Base-by-base conservation (phyloP, 2,329 filamentous ascomycete species). In the Arthroderma sp. region DNA sequence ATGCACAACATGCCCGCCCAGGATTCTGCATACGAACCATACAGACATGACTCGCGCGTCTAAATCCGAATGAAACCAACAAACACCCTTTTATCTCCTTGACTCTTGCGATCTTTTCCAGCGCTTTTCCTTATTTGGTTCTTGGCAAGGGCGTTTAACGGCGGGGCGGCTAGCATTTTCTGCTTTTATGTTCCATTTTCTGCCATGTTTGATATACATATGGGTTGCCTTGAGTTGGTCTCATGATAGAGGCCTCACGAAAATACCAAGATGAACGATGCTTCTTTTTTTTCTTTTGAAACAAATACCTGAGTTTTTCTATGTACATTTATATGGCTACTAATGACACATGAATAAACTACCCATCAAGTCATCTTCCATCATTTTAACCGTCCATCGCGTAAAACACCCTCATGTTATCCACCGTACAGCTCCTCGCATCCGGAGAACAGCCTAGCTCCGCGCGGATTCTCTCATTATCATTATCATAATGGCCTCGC, bases 361-460 rank as follows among this genome's bases (percentile, higher is more conserved):
- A 22, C 15, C 15, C 15, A 22, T 3, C 15, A 22, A 22, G 3
- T 22, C 1, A 22, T 22, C 15, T 44, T 30, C 7, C 11, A 9
- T 15, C 36, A 42, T 30, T 33, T 47, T 42, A 46, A 29, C 32
- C 46, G 43, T 54, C 52, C 32, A 53, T 30, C 15, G 47, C 37
- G 9, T 50, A 44, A 29, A 54, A 54, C 37, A 54, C 48, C 22
- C 42, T 41, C 46, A 51, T 47, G 42, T 51, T 54, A 9, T 46
- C 47, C 40, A 54, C 51, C 40, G 38, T 47, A 39, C 52, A 54
- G 9, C 8, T 43, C 11, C 29, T 22, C 27, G n/a, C 32, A 9
- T 45, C 44, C n/a, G 47, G n/a, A n/a, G 42, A 9, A 48, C 52
- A 54, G 15, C 51, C 52, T 5, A 54, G 43, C 42, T 54, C 49